Conservation (phyloP, 2,329 filamentous ascomycete genomes). For the Fusarium sp. region DNA sequence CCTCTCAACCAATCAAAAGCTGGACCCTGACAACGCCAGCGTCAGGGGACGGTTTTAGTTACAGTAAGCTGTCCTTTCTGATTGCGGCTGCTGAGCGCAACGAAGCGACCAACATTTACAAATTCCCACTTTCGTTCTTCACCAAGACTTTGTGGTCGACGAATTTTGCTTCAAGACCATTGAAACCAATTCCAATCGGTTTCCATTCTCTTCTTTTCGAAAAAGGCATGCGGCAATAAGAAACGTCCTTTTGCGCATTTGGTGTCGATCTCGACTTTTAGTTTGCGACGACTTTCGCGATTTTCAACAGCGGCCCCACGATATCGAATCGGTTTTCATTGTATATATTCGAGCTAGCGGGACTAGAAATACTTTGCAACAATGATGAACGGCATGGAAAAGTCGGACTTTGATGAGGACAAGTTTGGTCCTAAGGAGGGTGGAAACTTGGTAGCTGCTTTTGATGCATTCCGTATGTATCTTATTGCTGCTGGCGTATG, state of each 20-base stretch:
- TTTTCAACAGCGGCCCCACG: background rate
- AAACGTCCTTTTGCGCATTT: constrained; percentile 29
- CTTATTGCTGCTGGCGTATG: background rate
- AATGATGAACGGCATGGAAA: constrained; percentile 82
- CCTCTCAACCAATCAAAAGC: constrained; percentile 36
- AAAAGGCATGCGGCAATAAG: constrained; percentile 41
- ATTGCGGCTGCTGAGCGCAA: constrained; percentile 32
- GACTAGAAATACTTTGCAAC: constrained; percentile 17
- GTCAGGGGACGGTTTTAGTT: constrained; percentile 41
- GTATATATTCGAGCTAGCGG: constrained; percentile 31
- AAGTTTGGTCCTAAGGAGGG: constrained; percentile 78
- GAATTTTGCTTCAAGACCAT: constrained; percentile 12
- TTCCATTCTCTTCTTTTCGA: constrained; percentile 15
- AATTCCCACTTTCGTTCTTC: constrained; percentile 24
- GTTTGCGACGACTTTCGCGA: constrained; percentile 34
- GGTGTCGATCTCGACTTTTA: constrained; percentile 29
- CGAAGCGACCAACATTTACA: constrained; percentile 28
- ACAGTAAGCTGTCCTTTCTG: constrained; percentile 46
- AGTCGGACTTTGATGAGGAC: constrained; percentile 76
- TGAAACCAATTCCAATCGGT: constrained; percentile 26
- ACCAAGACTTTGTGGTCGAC: constrained; percentile 6
- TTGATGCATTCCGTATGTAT: constrained; percentile 92
- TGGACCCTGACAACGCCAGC: constrained; percentile 38
- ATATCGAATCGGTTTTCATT: constrained; percentile 1
- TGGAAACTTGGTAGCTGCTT: constrained; percentile 76